A percentile compares a stretch with the other conserved stretches of the same genome.
These are phyloP conservation scores for Acanthamoeba polyphaga DNA, from an alignment of 208 protist genomes.

Conservation along the genomic window DNA sequence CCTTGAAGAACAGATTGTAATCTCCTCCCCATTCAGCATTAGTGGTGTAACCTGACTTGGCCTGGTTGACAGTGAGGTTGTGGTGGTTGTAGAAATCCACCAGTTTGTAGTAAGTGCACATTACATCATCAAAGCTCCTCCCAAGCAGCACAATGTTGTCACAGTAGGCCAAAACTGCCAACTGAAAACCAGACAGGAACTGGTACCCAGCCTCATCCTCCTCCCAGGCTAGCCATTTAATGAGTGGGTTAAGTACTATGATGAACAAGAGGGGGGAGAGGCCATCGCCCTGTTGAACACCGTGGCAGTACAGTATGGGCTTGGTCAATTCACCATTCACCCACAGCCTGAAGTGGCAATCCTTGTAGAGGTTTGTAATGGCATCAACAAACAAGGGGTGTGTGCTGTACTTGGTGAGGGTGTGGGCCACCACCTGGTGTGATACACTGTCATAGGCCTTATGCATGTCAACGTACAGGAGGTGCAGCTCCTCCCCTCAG, in stretches of 20 bases:
- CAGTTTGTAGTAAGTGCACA: not conserved
- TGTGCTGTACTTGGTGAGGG: not conserved
- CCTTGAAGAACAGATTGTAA: not conserved
- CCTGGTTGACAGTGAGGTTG: not conserved
- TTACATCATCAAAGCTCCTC: not conserved
- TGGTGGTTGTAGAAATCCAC: not conserved
- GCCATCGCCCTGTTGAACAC: not conserved
- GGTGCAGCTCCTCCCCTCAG: not conserved
- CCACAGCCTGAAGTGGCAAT: not conserved
- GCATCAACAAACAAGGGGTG: not conserved
- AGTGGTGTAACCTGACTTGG: not conserved
- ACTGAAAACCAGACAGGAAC: not conserved
- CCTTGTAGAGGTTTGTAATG: not conserved
- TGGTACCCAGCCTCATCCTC: not conserved
- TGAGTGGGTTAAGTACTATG: not conserved
- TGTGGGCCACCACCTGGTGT: not conserved
- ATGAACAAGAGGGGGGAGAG: not conserved
- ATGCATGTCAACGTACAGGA: not conserved
- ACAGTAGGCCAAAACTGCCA: not conserved
- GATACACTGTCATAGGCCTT: not conserved
- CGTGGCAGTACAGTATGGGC: not conserved
- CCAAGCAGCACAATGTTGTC: not conserved
- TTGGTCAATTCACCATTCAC: not conserved
- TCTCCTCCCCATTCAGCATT: not conserved
- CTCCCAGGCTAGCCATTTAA: not conserved